Base-by-base conservation (phyloP, 2,329 filamentous ascomycete species). In the Aspergillus nomiae region DNA sequence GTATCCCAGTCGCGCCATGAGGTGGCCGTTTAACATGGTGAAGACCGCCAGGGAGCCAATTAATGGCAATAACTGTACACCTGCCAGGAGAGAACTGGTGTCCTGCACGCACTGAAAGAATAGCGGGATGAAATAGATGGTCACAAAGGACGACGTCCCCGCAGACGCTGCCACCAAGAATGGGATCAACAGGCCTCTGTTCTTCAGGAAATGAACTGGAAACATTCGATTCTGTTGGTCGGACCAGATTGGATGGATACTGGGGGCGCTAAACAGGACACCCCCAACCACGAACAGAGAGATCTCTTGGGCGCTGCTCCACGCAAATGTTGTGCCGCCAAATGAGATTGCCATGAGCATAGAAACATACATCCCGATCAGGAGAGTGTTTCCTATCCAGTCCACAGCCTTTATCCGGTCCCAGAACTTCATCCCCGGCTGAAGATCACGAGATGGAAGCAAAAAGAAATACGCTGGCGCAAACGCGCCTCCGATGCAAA, bases 51-150 rank as follows among this genome's bases (percentile, higher is more conserved):
- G 30, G 30, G 72, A 16, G 30, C 58, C 56, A 41, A 76, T 65
- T 50, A 69, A 73, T 3, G 74, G 75, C 12, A 77, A 65, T 11
- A 78, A 67, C 8, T 70, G 71, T 3, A 78, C 74, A 10, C 70
- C 72, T 21, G 73, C 69, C 28, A 58, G 61, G 4, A 74, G 57
- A 1, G 71, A 73, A 0, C 67, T 72, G 54, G 83, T 82, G 9
- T 80, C 80, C 5, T 74, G 76, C 0, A 78, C 77, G 69, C 86
- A 86, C 63, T 84, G 81, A 70, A 86, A 86, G 73, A 79, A 85
- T 0, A 86, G 74, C 0, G 85, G 85, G 16, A 84, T 80, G 72
- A 83, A 87, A 73, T 86, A 86, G 11, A 84, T 74, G 0, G 76
- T 24, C 8, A 69, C 56, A 59, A 79, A 80, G 70, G 77, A 67